phyloP scores from a whole-genome alignment of 78 protist species.

The Pelomyxa schiedti region DNA sequence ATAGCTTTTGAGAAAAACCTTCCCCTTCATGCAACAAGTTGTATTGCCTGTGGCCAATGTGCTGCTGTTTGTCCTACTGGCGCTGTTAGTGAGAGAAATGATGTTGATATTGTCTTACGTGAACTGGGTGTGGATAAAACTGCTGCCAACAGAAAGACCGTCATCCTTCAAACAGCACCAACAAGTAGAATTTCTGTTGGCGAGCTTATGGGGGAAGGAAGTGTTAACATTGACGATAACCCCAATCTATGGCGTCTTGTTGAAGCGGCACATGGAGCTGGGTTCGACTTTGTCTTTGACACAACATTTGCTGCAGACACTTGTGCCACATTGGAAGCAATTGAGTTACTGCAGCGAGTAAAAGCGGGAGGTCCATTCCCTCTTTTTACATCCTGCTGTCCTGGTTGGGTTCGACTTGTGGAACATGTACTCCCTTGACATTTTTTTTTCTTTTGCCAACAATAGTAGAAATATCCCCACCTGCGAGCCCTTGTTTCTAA shows the following conservation, averaged over 20 bases:
- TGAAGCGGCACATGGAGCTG: conserved; percentile 7
- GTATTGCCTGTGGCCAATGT: conserved; percentile 43
- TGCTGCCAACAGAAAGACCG: not conserved
- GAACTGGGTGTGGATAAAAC: no score
- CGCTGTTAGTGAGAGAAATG: conserved; percentile 2
- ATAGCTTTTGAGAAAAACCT: not conserved
- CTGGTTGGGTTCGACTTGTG: conserved; percentile 33
- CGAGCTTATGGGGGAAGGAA: conserved; percentile 29
- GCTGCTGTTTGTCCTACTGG: conserved; percentile 25
- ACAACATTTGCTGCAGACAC: conserved; percentile 40
- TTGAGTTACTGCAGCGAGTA: conserved; percentile 25
- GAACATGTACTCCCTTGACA: not conserved
- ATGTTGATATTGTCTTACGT: not conserved
- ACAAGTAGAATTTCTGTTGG: conserved; percentile 14
- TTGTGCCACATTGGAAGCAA: conserved; percentile 49
- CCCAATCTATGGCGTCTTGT: no score
- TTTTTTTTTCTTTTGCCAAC: no score
- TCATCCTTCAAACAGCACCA: conserved; percentile 37
- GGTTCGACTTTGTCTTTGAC: conserved; percentile 47
- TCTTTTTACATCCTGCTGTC: conserved; percentile 58
- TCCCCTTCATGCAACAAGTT: not conserved
- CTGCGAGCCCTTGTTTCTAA: not conserved
- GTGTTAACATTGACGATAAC: not conserved
- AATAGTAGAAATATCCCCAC: not conserved
- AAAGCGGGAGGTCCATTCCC: conserved; percentile 11